Conservation (phyloP, 83 land plant genomes). For the Picea abies region DNA sequence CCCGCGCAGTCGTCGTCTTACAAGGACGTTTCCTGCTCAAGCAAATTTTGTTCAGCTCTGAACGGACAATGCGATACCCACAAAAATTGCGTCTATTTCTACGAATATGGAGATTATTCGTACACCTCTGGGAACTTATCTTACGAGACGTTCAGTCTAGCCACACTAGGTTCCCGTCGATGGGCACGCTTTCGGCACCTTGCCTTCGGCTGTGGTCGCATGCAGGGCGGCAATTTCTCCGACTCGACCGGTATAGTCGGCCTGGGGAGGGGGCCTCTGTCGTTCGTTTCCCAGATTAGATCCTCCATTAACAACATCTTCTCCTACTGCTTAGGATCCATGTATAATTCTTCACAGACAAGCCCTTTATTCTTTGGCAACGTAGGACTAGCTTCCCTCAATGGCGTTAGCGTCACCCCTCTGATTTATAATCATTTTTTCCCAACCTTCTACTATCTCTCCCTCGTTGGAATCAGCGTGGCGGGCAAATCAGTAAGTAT, state of each 20-base stretch:
- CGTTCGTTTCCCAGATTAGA: slow-evolving; percentile 23
- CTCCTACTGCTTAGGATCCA: slow-evolving; percentile 28
- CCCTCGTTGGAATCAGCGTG: slow-evolving; percentile 17
- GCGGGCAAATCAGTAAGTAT: slow-evolving; percentile 16
- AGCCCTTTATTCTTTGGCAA: slow-evolving; percentile 20
- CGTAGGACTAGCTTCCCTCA: background rate
- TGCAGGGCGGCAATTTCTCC: background rate
- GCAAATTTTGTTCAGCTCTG: background rate
- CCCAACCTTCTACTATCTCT: slow-evolving; percentile 18
- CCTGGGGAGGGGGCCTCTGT: slow-evolving; percentile 24
- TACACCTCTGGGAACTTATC: background rate
- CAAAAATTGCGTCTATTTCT: background rate
- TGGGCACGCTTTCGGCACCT: background rate
- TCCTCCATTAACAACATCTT: slow-evolving; percentile 15
- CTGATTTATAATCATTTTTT: background rate
- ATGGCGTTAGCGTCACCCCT: slow-evolving; percentile 10
- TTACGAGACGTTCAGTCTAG: slow-evolving; percentile 2
- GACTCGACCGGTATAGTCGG: slow-evolving; percentile 32
- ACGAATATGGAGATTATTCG: slow-evolving; percentile 8
- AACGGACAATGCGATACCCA: background rate
- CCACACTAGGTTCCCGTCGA: background rate
- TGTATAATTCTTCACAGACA: background rate
- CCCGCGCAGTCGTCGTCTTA: background rate
- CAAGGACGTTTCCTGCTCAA: background rate
- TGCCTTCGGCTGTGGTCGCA: slow-evolving; percentile 20